phyloP scores from a whole-genome alignment of 176 grass and related monocot species.

The Lolium perenne region DNA sequence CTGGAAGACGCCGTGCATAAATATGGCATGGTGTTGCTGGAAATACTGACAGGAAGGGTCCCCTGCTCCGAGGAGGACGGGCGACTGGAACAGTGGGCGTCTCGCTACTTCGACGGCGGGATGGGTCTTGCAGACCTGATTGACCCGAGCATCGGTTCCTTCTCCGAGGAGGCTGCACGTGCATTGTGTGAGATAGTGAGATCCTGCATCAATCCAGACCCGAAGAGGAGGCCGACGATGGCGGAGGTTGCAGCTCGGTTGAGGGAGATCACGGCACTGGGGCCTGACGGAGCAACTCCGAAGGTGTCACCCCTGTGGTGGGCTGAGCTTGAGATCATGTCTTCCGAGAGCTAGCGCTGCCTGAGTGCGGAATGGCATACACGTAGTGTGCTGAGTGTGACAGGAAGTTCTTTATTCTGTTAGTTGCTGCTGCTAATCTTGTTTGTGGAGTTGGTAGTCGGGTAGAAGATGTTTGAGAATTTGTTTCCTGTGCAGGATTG shows the following conservation, averaged over 20 bases:
- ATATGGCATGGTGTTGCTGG: slow-evolving; percentile 71
- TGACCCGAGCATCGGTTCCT: slow-evolving; percentile 52
- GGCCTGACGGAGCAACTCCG: slow-evolving; percentile 71
- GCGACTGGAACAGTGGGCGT: slow-evolving; percentile 52
- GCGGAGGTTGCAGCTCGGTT: slow-evolving; percentile 49
- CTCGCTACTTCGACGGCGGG: slow-evolving; percentile 38
- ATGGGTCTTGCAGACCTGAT: slow-evolving; percentile 54
- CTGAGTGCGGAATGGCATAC: background rate
- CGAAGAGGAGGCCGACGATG: slow-evolving; percentile 68
- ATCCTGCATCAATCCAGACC: slow-evolving; percentile 58
- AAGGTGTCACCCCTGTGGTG: slow-evolving; percentile 94
- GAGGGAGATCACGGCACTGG: slow-evolving; percentile 63
- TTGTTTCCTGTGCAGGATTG: slow-evolving; percentile 5
- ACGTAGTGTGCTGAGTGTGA: background rate
- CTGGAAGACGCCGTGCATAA: slow-evolving; percentile 49
- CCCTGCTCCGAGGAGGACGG: slow-evolving; percentile 56
- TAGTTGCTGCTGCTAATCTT: slow-evolving; percentile 46
- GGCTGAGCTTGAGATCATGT: slow-evolving; percentile 95
- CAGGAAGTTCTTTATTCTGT: slow-evolving; percentile 32
- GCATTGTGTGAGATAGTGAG: slow-evolving; percentile 63
- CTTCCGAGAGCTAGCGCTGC: slow-evolving; percentile 46
- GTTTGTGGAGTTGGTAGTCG: slow-evolving; percentile 23
- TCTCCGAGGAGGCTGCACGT: slow-evolving; percentile 42
- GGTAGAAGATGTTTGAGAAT: background rate
- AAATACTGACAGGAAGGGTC: slow-evolving; percentile 72